Conservation (phyloP, 371 early-diverging fungal genomes). For the Mortierella sp. region DNA sequence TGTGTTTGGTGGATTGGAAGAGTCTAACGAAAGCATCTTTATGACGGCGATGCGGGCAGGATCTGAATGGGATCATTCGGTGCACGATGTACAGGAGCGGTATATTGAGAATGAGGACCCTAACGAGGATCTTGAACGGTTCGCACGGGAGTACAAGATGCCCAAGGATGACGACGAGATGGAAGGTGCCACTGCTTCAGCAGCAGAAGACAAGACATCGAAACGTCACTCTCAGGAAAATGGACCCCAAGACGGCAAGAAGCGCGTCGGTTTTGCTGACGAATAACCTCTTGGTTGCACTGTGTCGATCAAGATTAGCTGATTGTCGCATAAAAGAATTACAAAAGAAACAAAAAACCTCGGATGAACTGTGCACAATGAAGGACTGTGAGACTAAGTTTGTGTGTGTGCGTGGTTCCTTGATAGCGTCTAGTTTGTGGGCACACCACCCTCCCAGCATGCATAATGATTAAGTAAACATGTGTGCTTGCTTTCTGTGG, state of each 20-base stretch:
- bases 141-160: conserved; percentile 51
- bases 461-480: neutral
- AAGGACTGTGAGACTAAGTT: neutral
- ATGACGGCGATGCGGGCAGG: conserved; percentile 72
- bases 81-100: conserved; percentile 76
- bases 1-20: conserved; percentile 86
- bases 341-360: neutral
- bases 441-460: no score
- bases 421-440: no score
- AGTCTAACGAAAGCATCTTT: conserved; percentile 87
- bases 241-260: conserved; percentile 5
- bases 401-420: neutral
- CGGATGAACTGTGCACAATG: neutral
- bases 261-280: conserved; percentile 33
- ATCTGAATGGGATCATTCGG: conserved; percentile 61
- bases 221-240: neutral
- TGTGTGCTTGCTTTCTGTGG: neutral
- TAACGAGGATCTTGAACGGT: conserved; percentile 39
- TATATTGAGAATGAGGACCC: conserved; percentile 64
- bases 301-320: neutral
- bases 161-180: conserved; percentile 14
- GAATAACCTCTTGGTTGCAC: neutral
- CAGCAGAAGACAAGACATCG: neutral
- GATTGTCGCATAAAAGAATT: neutral
- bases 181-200: neutral